phyloP scores from a whole-genome alignment of 352 stramenopile species.

The Phytophthora cajani region DNA sequence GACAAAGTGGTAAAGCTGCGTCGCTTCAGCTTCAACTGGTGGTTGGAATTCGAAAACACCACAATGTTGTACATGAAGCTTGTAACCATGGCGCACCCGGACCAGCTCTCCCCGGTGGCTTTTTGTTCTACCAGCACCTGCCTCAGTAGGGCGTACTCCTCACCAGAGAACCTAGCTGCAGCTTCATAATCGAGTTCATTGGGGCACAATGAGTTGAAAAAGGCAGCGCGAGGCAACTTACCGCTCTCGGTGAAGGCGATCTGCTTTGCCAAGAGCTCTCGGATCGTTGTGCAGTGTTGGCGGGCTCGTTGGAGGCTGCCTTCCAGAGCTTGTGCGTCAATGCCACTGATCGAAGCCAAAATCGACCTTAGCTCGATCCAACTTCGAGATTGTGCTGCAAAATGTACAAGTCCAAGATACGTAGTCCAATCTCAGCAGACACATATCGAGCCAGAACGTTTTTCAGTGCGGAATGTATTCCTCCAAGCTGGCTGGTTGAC shows the following conservation, averaged over 20 bases:
- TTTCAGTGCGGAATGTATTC: not conserved
- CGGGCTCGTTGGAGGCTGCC: not conserved
- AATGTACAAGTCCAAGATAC: slow-evolving; percentile 8
- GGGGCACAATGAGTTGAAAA: slow-evolving; percentile 9
- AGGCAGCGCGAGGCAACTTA: not conserved
- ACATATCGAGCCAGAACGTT: not conserved
- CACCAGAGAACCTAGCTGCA: not conserved
- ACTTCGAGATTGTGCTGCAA: slow-evolving; percentile 7
- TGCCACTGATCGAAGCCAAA: slow-evolving; percentile 6
- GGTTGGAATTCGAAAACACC: slow-evolving; percentile 2
- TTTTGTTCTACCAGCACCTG: slow-evolving; percentile 2
- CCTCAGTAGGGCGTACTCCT: not conserved
- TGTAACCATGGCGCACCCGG: not conserved
- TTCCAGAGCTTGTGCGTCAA: not conserved
- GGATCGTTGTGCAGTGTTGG: not conserved
- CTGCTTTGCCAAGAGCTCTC: not conserved
- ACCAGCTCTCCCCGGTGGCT: not conserved
- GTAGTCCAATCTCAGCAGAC: not conserved
- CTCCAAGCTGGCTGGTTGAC: slow-evolving; percentile 1
- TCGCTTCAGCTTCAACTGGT: not conserved
- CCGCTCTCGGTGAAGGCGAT: not conserved
- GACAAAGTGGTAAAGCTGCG: not conserved
- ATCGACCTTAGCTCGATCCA: not conserved
- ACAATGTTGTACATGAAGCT: slow-evolving; percentile 12
- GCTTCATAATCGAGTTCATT: slow-evolving; percentile 3